Evolutionary conservation across 2,329 filamentous ascomycete species (phyloP).

Genomic region (Colletotrichum gloeosporioides): DNA sequence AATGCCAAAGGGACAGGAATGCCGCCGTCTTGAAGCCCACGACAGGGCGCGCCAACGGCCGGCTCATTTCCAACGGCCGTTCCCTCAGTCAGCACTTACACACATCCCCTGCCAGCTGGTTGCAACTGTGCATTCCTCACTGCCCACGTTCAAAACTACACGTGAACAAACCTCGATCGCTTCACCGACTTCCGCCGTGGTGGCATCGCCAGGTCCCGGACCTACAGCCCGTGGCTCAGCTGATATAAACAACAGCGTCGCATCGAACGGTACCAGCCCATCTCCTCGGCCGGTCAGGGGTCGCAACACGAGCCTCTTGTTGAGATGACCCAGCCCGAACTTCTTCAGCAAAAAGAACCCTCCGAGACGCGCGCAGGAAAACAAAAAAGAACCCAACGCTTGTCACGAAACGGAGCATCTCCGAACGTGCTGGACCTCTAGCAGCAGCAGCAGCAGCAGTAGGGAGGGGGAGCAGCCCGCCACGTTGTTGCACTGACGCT

Average conservation of each 20-base stretch:
- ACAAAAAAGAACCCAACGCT: slow-evolving; percentile 1
- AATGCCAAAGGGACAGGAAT: not conserved
- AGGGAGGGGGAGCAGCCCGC: not conserved
- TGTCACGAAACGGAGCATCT: slow-evolving; percentile 6
- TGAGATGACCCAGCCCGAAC: slow-evolving; percentile 10
- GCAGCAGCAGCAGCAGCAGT: not conserved
- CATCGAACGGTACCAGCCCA: not conserved
- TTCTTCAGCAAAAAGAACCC: not conserved
- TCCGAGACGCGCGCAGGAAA: not conserved
- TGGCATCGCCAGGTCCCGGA: not conserved
- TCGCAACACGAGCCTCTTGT: slow-evolving; percentile 10
- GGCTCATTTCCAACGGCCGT: not conserved
- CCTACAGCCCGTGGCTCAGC: slow-evolving; percentile 8
- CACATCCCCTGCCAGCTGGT: not conserved
- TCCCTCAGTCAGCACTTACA: not conserved
- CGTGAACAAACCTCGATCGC: not conserved
- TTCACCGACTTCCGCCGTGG: not conserved
- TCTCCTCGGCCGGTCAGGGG: not conserved
- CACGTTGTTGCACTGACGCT: slow-evolving; percentile 12
- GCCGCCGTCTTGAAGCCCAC: not conserved
- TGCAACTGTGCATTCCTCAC: not conserved
- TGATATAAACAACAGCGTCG: slow-evolving; percentile 3
- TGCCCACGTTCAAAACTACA: not conserved
- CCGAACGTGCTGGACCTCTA: not conserved
- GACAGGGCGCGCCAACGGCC: not conserved